Conservation (phyloP, 2,329 filamentous ascomycete species). For the Fusarium chaquense region DNA sequence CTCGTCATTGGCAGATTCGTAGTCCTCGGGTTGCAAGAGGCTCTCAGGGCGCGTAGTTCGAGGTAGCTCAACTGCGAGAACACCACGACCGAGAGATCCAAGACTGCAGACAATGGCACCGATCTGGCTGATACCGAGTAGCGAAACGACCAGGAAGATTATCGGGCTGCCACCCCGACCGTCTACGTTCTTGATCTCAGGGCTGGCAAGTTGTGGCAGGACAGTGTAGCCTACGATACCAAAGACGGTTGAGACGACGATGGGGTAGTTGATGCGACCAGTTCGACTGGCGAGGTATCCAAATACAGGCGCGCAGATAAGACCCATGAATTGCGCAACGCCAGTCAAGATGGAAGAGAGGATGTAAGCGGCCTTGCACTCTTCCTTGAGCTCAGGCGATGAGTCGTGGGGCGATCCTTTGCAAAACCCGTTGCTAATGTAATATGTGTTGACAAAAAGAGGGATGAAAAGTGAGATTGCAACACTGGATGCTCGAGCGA, state of each 20-base stretch:
- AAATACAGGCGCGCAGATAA: conserved; percentile 87
- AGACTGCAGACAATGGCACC: conserved; percentile 96
- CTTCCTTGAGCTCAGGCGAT: conserved; percentile 81
- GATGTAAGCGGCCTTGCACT: conserved; percentile 88
- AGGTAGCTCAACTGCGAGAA: conserved; percentile 67
- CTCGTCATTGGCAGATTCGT: conserved; percentile 56
- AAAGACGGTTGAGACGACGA: conserved; percentile 76
- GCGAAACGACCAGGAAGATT: conserved; percentile 80
- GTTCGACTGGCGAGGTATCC: conserved; percentile 83
- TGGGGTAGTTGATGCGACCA: conserved; percentile 75
- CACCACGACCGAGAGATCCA: conserved; percentile 85
- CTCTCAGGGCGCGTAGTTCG: conserved; percentile 41
- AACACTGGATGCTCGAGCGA: conserved; percentile 93
- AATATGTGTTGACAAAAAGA: conserved; percentile 91
- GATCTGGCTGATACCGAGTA: conserved; percentile 94
- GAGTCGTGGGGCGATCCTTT: conserved; percentile 72
- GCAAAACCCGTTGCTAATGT: conserved; percentile 84
- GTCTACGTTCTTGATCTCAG: conserved; percentile 74
- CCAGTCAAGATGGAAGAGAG: conserved; percentile 89
- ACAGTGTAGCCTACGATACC: conserved; percentile 83
- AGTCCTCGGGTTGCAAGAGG: conserved; percentile 52
- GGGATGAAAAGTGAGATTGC: conserved; percentile 96
- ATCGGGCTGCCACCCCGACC: conserved; percentile 74
- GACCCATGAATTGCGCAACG: conserved; percentile 85
- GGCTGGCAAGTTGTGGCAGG: conserved; percentile 82